Evolutionary conservation across 1,284 basidiomycete species (phyloP), one percentile per base, ranked within the genome.

Genomic region (Rhodotorula sp.): DNA sequence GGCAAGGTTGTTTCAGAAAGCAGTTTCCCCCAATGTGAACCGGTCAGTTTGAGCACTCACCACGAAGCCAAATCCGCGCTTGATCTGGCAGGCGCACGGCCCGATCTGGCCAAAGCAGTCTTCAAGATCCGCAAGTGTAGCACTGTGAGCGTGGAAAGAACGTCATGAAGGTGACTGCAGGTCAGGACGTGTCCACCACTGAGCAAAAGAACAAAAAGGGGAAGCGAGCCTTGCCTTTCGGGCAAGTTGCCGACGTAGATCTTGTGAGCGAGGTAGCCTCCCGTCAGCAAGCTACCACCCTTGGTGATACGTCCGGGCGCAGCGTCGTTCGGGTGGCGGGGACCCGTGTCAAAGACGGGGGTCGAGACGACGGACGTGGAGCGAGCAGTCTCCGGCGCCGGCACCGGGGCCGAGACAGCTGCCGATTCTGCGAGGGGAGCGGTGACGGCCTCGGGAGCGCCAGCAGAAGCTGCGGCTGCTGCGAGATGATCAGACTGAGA

Each of bases 101-200:
- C 78, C 78, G 29, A 79, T 71, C 61, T 78, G 75, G 5, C 78
- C 77, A 61, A 79, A 79, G 71, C 78, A 79, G 54, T 78, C 76
- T 51, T 78, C 66, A 20, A 79, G 61, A 26, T 79, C 78, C 8
- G 64, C 71, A 23, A 73, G 67, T 39, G 77, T 75, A 29, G 78
- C 76, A 20, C 67, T 68, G 67, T 34, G 43, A 7, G 52, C 4
- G 3, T 5, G 16, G 31, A n/a, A 12, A 12, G 47, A 18, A 20
- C 18, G 23, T 3, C 26, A 43, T 7, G 10, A 58, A 20, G 43
- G 31, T 14, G 31, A 47, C 18, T 14, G 39, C 48, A 29, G 29
- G 12, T 18, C 46, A 51, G 3, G 51, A 12, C 54, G 15, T 16
- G 18, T 16, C 12, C 6, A 12, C 6, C n/a, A 56, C 14, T 6